Evolutionary conservation across 1,284 basidiomycete species (phyloP).

Genomic region (Boletus calvinii): DNA sequence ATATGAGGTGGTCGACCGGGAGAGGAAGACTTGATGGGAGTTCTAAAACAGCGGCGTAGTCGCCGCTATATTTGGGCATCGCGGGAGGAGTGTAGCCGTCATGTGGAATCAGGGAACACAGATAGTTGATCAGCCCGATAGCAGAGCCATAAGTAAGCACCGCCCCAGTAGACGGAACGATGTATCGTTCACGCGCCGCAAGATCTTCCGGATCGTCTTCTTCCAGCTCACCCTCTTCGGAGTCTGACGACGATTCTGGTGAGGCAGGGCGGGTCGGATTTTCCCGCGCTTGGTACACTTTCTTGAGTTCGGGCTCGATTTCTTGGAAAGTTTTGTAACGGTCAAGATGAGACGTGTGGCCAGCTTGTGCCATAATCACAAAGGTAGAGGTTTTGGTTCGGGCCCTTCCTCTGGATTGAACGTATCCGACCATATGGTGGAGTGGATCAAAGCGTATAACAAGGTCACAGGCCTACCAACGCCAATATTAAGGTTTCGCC

Average conservation of each 20-base stretch:
- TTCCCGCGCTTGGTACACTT: constrained; percentile 56
- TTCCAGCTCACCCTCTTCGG: constrained; percentile 35
- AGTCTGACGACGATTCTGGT: constrained; percentile 32
- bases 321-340: constrained; percentile 59
- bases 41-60: constrained; percentile 54
- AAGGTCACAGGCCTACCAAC: constrained; percentile 70
- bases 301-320: constrained; percentile 62
- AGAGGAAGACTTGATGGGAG: constrained; percentile 72
- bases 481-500: constrained; percentile 2
- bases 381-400: constrained; percentile 73
- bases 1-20: constrained; percentile 49
- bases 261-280: constrained; percentile 31
- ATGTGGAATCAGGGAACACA: constrained; percentile 73
- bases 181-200: constrained; percentile 64
- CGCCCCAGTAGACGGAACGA: constrained; percentile 69
- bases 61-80: constrained; percentile 59
- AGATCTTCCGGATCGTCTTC: constrained; percentile 56
- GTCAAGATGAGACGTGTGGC: constrained; percentile 50
- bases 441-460: constrained; percentile 79
- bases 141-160: constrained; percentile 74
- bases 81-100: constrained; percentile 65
- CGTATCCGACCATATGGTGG: constrained; percentile 77
- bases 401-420: constrained; percentile 83
- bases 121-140: constrained; percentile 63
- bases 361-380: constrained; percentile 72